Evolutionary conservation across 345 rosid species (phyloP), one percentile per base, ranked within the genome.

Genomic region (Anacardium occidentale): DNA sequence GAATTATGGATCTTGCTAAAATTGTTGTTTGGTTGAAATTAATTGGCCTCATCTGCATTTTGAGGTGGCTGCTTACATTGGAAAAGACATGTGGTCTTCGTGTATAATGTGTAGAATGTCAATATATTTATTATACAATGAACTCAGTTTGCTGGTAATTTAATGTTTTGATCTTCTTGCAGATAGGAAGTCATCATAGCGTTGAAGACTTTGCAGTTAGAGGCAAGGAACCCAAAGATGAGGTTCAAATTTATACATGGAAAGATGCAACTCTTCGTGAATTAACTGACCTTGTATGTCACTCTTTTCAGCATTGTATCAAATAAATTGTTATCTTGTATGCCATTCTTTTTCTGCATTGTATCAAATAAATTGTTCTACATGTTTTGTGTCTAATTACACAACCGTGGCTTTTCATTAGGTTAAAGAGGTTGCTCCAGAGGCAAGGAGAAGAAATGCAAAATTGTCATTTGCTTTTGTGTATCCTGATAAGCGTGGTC

Each of bases 181-280:
- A 92, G 98, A 83, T 73, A 52, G 98, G 94, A 60, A 83, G 89
- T 69, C 96, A 90, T 86, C 98, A 89, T 77, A 79, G 74, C 11
- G 85, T 78, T 50, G 98, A 90, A 81, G 96, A 94, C 66, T 94
- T 88, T 86, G 94, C 97, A 10, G 87, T 86, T 60, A 89, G 97
- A 77, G 97, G 98, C 79, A 94, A 92, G 85, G 98, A 92, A 62
- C 97, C 98, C 37, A 94, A 94, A 70, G 92, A 89, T 72, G 98
- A 92, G 86, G 98, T 94, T 82, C 98, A 92, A 74, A 92, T 94
- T 65, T 94, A 92, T 79, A 92, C 97, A 1, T 94, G 98, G 98
- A 94, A 89, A 76, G 97, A 94, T 86, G 98, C 98, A 13, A 89
- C 84, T 61, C 92, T 94, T 54, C 92, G 96, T 0, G 96, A 94